Conservation (phyloP, 1,139 yeast species). For the Meyerozyma smithsonii region DNA sequence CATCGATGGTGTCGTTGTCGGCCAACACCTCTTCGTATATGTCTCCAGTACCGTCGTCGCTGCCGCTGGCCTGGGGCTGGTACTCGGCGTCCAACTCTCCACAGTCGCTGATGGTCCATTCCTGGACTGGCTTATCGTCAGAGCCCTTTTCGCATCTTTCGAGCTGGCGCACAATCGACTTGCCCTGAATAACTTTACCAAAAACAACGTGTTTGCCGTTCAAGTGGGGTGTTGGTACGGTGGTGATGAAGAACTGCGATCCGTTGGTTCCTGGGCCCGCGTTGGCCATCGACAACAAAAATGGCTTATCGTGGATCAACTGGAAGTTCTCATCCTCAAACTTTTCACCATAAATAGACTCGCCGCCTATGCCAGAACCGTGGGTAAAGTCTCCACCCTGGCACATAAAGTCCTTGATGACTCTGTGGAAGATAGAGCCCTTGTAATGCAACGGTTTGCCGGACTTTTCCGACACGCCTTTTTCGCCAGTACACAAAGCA, state of each 20-base stretch:
- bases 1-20: slow-evolving; percentile 67
- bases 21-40: slow-evolving; percentile 70
- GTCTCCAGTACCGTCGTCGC: slow-evolving; percentile 83
- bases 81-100: slow-evolving; percentile 70
- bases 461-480: slow-evolving; percentile 54
- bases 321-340: slow-evolving; percentile 90
- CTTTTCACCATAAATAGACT: slow-evolving; percentile 90
- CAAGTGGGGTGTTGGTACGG: slow-evolving; percentile 78
- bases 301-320: slow-evolving; percentile 75
- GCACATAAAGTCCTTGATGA: slow-evolving; percentile 85
- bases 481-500: slow-evolving; percentile 86
- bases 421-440: slow-evolving; percentile 84
- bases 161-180: slow-evolving; percentile 69
- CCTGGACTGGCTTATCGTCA: slow-evolving; percentile 60
- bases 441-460: slow-evolving; percentile 72
- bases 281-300: slow-evolving; percentile 91
- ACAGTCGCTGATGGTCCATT: slow-evolving; percentile 70
- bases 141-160: slow-evolving; percentile 66
- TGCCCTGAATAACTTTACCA: slow-evolving; percentile 84
- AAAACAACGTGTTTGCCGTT: slow-evolving; percentile 96
- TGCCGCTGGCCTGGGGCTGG: slow-evolving; percentile 30
- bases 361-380: slow-evolving; percentile 90
- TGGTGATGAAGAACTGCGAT: slow-evolving; percentile 88
- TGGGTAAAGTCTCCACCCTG: slow-evolving; percentile 97
- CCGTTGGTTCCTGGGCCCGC: slow-evolving; percentile 96